Evolutionary conservation across 1,139 yeast genomes (phyloP).

Genomic region (Taphrina confusa): DNA sequence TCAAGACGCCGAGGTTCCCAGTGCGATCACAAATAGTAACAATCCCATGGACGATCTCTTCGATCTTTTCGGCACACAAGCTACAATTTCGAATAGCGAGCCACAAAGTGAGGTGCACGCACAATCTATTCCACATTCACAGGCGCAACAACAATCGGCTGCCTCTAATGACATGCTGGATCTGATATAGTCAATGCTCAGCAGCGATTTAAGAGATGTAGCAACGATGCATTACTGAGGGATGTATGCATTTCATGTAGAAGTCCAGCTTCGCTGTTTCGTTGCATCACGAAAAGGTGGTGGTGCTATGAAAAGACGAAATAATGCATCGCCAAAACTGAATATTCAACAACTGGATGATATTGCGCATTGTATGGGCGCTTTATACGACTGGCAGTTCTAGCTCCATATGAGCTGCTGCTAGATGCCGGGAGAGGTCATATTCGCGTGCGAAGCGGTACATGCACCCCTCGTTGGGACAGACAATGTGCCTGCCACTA

Average conservation of each 20-base stretch:
- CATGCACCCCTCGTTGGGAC: conserved; percentile 46
- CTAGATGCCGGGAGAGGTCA: conserved; percentile 49
- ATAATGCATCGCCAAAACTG: no score
- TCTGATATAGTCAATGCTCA: conserved; percentile 8
- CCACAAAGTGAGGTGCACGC: background rate
- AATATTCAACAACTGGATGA: no score
- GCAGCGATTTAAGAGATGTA: no score
- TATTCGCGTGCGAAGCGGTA: conserved; percentile 48
- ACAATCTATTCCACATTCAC: background rate
- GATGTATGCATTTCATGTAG: no score
- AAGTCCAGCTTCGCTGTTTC: no score
- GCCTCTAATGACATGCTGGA: conserved; percentile 10
- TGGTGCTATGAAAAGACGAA: no score
- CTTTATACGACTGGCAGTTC: background rate
- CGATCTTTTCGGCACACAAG: conserved; percentile 16
- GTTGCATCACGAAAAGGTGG: no score
- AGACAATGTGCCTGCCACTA: conserved; percentile 44
- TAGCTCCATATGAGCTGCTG: conserved; percentile 37
- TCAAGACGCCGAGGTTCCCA: conserved; percentile 4
- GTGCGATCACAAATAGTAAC: background rate
- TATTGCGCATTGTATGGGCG: no score
- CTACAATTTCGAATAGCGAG: background rate
- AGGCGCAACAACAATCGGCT: background rate
- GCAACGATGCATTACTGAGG: no score
- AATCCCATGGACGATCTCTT: conserved; percentile 19